Conservation (phyloP, 1,139 yeast species). For the Petasospora fabianii region DNA sequence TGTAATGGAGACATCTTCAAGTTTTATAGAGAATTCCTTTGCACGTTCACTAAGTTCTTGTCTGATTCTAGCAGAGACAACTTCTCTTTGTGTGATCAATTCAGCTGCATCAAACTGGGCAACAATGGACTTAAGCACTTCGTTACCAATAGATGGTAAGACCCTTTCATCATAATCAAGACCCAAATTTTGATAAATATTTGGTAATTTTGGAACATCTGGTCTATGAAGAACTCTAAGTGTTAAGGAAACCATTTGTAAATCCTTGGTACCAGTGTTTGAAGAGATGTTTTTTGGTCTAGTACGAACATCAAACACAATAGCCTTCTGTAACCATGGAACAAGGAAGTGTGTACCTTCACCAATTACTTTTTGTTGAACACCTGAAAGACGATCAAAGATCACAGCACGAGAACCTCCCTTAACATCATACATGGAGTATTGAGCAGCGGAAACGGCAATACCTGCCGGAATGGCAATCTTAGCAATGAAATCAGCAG, state of each 20-base stretch:
- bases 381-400: conserved; percentile 89
- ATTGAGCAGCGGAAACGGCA: conserved; percentile 62
- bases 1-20: conserved; percentile 97
- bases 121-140: conserved; percentile 88
- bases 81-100: conserved; percentile 93
- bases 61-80: conserved; percentile 86
- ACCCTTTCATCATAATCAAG: conserved; percentile 96
- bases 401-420: conserved; percentile 97
- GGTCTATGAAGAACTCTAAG: conserved; percentile 94
- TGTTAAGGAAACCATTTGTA: conserved; percentile 93
- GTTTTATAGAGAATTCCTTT: conserved; percentile 78
- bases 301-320: conserved; percentile 88
- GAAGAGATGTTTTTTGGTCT: conserved; percentile 91
- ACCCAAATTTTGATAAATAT: conserved; percentile 87
- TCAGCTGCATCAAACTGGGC: conserved; percentile 99
- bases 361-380: conserved; percentile 78
- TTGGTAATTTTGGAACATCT: conserved; percentile 76
- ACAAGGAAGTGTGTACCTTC: conserved; percentile 95
- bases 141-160: conserved; percentile 95
- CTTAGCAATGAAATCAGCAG: conserved; percentile 29
- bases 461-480: conserved; percentile 71
- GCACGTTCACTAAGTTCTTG: conserved; percentile 85
- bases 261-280: conserved; percentile 94
- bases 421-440: conserved; percentile 84
- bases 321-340: conserved; percentile 95